Conservation (phyloP, 129 eudicot genomes). For the Rutidosis leptorrhynchoides region DNA sequence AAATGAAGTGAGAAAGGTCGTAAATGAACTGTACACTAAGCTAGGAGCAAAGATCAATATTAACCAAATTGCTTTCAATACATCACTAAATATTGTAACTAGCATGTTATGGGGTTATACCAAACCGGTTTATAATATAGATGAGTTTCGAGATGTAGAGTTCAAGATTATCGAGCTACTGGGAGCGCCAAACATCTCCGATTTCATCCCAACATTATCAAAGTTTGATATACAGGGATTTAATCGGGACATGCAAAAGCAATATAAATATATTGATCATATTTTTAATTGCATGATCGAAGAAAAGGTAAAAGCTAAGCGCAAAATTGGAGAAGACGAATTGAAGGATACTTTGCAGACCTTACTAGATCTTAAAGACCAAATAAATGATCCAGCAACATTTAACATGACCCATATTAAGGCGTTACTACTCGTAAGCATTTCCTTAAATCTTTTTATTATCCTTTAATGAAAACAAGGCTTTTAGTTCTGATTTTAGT, state of each 20-base stretch:
- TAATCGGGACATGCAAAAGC: conserved; percentile 32
- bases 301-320: conserved; percentile 16
- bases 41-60: too few relatives aligned
- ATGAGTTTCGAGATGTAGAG: conserved; percentile 25
- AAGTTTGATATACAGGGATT: conserved; percentile 43
- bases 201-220: conserved; percentile 28
- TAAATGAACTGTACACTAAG: conserved; percentile 23
- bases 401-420: conserved; percentile 33
- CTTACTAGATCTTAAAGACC: conserved; percentile 29
- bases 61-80: too few relatives aligned
- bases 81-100: too few relatives aligned
- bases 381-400: conserved; percentile 29
- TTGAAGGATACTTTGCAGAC: conserved; percentile 44
- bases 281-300: conserved; percentile 24
- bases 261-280: conserved; percentile 27
- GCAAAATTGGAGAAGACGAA: conserved; percentile 18
- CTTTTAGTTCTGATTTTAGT: too few relatives aligned
- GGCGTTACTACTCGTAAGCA: conserved; percentile 39
- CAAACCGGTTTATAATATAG: not conserved
- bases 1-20: conserved; percentile 27
- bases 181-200: conserved; percentile 20
- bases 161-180: conserved; percentile 11
- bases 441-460: not conserved
- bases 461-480: not conserved
- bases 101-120: too few relatives aligned